Base-by-base conservation (phyloP, 177 flowering plant genomes). In the Vitis hybrid region DNA sequence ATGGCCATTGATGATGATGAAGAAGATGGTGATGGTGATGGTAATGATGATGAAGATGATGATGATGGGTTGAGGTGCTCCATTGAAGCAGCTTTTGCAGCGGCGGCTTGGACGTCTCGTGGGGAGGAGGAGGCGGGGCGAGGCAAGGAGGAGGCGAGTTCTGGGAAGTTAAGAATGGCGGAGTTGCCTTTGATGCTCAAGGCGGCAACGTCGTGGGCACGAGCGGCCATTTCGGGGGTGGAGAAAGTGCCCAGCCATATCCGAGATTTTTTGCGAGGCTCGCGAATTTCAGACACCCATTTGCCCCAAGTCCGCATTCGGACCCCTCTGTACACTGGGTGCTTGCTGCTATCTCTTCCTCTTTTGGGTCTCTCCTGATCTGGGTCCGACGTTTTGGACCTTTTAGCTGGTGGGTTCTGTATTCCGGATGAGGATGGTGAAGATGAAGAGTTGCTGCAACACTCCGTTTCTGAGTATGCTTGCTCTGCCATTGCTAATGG, bases 271-370 rank as follows among this genome's bases (percentile, higher is more conserved):
- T 86, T 86, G 50, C 76, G 54, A 24, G 89, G 89, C 74, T 86
- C 87, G 0, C 89, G 83, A 79, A 86, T 86, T 69, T 86, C 89
- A 11, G 89, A 86, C 6, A 86, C 89, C 87, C 87, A 86, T 61
- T 84, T 84, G 1, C 89, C 89, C 89, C 89, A 86, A 0, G 83
- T 56, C 69, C 89, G 70, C 87, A 75, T 86, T 70, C 89, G 71
- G 11, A 86, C 89, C 12, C 89, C 89, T 6, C 86, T 59, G 71
- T 84, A 86, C 7, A 76, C 78, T 8, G 84, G 86, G 69, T 82
- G 86, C 71, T 77, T 74, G 70, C 74, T 73, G 54, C 52, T 60
- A 30, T 75, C 79, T 18, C 78, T 48, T 11, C 59, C 52, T 32
- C 84, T 35, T 59, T 78, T 80, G 15, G 14, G 21, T 40, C 27